Evolutionary conservation across 352 stramenopile genomes (phyloP).

Genomic region (Pythium phragmitis): DNA sequence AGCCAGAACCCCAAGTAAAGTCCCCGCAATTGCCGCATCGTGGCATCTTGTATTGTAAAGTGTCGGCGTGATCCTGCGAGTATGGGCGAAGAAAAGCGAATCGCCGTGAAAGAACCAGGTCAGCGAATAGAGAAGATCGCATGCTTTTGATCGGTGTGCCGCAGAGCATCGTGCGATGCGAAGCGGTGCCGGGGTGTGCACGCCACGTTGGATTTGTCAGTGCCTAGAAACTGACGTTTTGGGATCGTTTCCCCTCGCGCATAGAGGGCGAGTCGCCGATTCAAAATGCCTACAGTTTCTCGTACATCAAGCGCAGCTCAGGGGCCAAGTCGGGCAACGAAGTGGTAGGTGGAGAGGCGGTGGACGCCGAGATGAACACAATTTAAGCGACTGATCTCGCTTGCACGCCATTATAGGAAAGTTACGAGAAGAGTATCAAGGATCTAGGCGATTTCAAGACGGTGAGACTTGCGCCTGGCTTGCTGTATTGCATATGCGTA

Average conservation of each 20-base stretch:
- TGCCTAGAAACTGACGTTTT: not conserved
- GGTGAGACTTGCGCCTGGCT: slow-evolving; percentile 24
- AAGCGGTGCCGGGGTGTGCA: not conserved
- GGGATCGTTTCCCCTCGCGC: not conserved
- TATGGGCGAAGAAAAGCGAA: slow-evolving; percentile 55
- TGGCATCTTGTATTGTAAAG: not conserved
- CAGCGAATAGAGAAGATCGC: not conserved
- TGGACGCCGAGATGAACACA: not conserved
- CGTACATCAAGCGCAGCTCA: slow-evolving; percentile 88
- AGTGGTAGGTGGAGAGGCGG: slow-evolving; percentile 28
- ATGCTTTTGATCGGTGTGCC: slow-evolving; percentile 6
- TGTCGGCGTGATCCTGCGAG: not conserved
- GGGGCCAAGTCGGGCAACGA: slow-evolving; percentile 66
- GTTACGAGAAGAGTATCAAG: slow-evolving; percentile 95
- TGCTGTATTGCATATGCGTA: not conserved
- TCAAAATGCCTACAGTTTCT: slow-evolving; percentile 90
- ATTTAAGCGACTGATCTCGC: slow-evolving; percentile 1
- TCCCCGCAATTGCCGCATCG: not conserved
- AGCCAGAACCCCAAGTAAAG: slow-evolving; percentile 9
- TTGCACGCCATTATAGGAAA: slow-evolving; percentile 47
- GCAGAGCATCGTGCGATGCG: not conserved
- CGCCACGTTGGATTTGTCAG: not conserved
- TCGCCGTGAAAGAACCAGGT: slow-evolving; percentile 36
- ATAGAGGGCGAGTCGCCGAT: slow-evolving; percentile 59
- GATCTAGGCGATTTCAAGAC: slow-evolving; percentile 91